phyloP scores from a whole-genome alignment of 441 rosid genomes.

The Jatropha podagrica region DNA sequence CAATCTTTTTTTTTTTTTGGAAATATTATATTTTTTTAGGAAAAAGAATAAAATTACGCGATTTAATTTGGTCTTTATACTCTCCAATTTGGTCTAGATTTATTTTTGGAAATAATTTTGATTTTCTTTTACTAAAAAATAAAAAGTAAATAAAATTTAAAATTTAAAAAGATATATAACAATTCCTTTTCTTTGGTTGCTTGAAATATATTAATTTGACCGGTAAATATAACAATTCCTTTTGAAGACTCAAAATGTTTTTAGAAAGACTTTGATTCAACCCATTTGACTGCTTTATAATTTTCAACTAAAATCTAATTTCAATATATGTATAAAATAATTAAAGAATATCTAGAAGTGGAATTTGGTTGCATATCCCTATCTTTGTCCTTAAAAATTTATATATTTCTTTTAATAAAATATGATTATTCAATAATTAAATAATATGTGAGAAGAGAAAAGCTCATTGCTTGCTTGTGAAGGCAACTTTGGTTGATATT shows the following conservation, averaged over 20 bases:
- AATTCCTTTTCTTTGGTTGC: too few relatives aligned
- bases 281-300: conserved; percentile 15
- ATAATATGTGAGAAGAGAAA: not conserved
- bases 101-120: too few relatives aligned
- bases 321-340: not conserved
- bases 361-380: conserved; percentile 25
- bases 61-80: too few relatives aligned
- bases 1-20: not conserved
- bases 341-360: conserved; percentile 1
- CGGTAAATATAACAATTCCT: not conserved
- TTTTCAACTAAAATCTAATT: conserved; percentile 3
- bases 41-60: too few relatives aligned
- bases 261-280: conserved; percentile 4
- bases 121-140: too few relatives aligned
- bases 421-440: not conserved
- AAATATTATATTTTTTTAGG: too few relatives aligned
- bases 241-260: not conserved
- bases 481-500: conserved; percentile 7
- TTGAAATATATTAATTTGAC: too few relatives aligned
- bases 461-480: conserved; percentile 7
- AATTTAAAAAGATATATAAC: too few relatives aligned
- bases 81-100: too few relatives aligned
- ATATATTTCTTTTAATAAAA: not conserved
- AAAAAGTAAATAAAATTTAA: too few relatives aligned
- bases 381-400: conserved; percentile 9